These are phyloP conservation scores for Cytospora chrysosperma DNA, from an alignment of 2,329 filamentous ascomycete genomes.

Conservation along the genomic window DNA sequence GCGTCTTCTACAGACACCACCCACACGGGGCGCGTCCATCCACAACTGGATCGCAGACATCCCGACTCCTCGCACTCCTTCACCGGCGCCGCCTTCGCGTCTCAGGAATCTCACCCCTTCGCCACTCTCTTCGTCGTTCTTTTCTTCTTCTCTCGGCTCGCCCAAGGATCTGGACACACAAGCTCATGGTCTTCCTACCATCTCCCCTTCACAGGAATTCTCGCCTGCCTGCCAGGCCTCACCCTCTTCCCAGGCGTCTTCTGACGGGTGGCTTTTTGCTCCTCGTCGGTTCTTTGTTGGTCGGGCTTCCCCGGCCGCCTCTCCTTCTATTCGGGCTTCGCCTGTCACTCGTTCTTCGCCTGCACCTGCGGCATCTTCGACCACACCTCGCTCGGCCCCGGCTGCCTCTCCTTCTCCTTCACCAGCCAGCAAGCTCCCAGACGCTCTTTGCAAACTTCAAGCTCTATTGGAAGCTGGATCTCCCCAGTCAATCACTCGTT, in stretches of 20 bases:
- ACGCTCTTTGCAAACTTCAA: slow-evolving; percentile 4
- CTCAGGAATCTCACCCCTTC: neutral
- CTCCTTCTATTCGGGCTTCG: neutral
- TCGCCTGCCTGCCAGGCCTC: neutral
- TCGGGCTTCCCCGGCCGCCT: slow-evolving; percentile 1
- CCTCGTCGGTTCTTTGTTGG: slow-evolving; percentile 1
- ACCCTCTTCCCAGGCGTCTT: neutral
- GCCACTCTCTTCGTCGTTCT: slow-evolving; percentile 6
- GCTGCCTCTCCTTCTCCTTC: neutral
- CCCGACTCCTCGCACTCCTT: slow-evolving; percentile 2
- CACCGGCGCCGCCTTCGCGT: neutral
- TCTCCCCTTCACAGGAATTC: neutral
- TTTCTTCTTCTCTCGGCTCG: neutral
- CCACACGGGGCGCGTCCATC: slow-evolving; percentile 3
- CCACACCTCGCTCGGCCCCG: neutral
- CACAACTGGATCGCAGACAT: slow-evolving; percentile 13
- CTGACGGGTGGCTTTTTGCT: neutral
- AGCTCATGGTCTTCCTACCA: neutral
- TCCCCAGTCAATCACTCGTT: neutral
- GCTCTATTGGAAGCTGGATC: neutral
- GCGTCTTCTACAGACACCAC: neutral
- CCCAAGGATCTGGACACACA: neutral
- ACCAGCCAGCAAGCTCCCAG: neutral
- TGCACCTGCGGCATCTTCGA: neutral
- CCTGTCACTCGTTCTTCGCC: neutral